A percentile compares a stretch with the other conserved stretches of the same genome.
phyloP scores from a whole-genome alignment of 306 rosid species.

The Trifolium pratense region DNA sequence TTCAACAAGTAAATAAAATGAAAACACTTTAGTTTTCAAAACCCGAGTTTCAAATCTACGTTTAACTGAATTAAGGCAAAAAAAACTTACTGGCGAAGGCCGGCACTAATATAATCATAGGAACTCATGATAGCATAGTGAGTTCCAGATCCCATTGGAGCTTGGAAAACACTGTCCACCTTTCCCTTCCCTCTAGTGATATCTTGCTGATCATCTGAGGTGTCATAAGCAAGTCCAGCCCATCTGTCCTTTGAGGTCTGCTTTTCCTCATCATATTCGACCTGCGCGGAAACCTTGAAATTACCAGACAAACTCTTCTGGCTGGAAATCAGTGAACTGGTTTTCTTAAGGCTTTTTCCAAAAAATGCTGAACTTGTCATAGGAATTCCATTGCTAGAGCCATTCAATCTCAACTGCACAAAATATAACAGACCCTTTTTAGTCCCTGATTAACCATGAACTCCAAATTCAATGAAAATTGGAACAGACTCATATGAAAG shows the following conservation, averaged over 20 bases:
- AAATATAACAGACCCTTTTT: neutral
- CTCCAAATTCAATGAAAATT: conserved; percentile 6
- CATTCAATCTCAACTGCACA: conserved; percentile 61
- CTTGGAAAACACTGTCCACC: conserved; percentile 84
- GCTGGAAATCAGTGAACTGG: conserved; percentile 33
- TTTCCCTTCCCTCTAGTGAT: conserved; percentile 85
- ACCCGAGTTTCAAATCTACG: neutral
- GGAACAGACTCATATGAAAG: neutral
- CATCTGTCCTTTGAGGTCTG: conserved; percentile 75
- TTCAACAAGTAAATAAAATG: too few species aligned
- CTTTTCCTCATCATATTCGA: conserved; percentile 60
- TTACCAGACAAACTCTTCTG: conserved; percentile 44
- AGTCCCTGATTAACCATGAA: conserved; percentile 13
- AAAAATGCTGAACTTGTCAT: conserved; percentile 56
- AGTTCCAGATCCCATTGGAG: conserved; percentile 71
- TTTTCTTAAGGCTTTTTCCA: conserved; percentile 56
- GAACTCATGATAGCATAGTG: conserved; percentile 84
- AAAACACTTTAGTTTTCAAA: neutral
- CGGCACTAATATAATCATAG: conserved; percentile 70
- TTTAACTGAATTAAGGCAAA: neutral
- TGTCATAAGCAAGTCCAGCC: conserved; percentile 79
- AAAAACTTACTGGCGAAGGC: conserved; percentile 73
- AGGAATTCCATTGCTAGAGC: conserved; percentile 37
- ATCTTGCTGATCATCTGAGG: conserved; percentile 90
- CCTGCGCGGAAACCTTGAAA: conserved; percentile 52